These are phyloP conservation scores for Pichia scutulata DNA, from an alignment of 805 yeast genomes.

Conservation along the genomic window DNA sequence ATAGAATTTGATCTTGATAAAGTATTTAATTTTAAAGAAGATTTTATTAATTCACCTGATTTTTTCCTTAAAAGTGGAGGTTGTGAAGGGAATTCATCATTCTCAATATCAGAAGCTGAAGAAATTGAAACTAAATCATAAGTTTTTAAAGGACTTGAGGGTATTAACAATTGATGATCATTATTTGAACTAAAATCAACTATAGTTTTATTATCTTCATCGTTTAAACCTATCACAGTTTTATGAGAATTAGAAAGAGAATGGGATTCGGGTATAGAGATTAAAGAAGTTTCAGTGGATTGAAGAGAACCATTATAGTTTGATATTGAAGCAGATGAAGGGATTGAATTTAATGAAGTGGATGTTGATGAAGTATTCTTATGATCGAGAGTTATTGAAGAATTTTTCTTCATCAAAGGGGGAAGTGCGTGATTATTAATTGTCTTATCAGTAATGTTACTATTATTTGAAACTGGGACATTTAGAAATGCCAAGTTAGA, in stretches of 20 bases:
- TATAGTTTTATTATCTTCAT: constrained; percentile 24
- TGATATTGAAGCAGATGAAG: constrained; percentile 17
- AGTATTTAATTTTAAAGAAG: constrained; percentile 41
- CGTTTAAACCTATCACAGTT: constrained; percentile 10
- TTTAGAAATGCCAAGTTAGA: constrained; percentile 26
- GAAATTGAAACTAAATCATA: constrained; percentile 3
- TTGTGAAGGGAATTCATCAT: background rate
- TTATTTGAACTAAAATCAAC: constrained; percentile 8
- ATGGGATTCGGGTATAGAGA: constrained; percentile 3
- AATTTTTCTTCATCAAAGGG: too few species aligned
- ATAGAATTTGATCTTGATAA: constrained; percentile 37
- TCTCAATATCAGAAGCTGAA: background rate
- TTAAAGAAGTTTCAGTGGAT: constrained; percentile 3
- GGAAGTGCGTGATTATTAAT: background rate
- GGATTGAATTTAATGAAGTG: constrained; percentile 19
- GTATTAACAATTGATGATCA: background rate
- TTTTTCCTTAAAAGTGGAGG: constrained; percentile 38
- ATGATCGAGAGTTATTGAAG: background rate
- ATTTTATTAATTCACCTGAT: constrained; percentile 43
- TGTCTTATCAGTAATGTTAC: background rate
- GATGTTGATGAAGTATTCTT: constrained; percentile 14
- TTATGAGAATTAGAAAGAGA: constrained; percentile 6
- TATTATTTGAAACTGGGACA: constrained; percentile 4
- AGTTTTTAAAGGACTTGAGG: constrained; percentile 1
- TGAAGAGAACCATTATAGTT: constrained; percentile 8